Conservation (phyloP, 2,329 filamentous ascomycete genomes). For the Xylariaceae sp. region DNA sequence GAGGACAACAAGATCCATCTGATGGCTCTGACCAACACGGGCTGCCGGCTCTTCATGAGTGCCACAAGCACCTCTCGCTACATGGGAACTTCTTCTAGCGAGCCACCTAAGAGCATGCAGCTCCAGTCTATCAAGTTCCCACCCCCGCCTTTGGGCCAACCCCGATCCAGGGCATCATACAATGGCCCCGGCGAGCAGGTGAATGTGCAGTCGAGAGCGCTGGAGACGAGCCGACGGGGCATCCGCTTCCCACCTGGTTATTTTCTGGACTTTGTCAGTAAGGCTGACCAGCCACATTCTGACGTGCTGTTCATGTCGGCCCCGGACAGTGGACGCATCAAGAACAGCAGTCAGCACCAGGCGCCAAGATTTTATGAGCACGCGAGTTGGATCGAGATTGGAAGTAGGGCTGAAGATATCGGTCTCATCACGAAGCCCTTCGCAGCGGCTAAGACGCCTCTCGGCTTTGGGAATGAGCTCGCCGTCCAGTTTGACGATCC, state of each 20-base stretch:
- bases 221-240: conserved; percentile 43
- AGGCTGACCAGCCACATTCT: conserved; percentile 47
- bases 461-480: conserved; percentile 89
- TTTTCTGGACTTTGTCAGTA: conserved; percentile 76
- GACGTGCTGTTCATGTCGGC: conserved; percentile 77
- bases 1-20: conserved; percentile 81
- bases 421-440: conserved; percentile 70
- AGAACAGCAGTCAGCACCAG: conserved; percentile 45
- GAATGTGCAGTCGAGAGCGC: conserved; percentile 41
- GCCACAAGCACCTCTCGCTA: conserved; percentile 72
- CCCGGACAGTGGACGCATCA: conserved; percentile 82
- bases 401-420: conserved; percentile 67
- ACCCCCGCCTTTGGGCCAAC: conserved; percentile 42
- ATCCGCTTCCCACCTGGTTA: conserved; percentile 75
- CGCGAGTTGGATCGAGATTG: conserved; percentile 70
- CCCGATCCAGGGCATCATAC: conserved; percentile 14
- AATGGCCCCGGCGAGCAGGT: conserved; percentile 29
- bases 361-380: conserved; percentile 65
- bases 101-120: conserved; percentile 88
- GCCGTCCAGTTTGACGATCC: conserved; percentile 89
- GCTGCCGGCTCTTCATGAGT: conserved; percentile 86
- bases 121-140: conserved; percentile 96
- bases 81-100: conserved; percentile 51
- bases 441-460: conserved; percentile 56
- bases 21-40: conserved; percentile 83